phyloP scores from a whole-genome alignment of 148 eudicot genomes.

The Heliosperma pusillum region DNA sequence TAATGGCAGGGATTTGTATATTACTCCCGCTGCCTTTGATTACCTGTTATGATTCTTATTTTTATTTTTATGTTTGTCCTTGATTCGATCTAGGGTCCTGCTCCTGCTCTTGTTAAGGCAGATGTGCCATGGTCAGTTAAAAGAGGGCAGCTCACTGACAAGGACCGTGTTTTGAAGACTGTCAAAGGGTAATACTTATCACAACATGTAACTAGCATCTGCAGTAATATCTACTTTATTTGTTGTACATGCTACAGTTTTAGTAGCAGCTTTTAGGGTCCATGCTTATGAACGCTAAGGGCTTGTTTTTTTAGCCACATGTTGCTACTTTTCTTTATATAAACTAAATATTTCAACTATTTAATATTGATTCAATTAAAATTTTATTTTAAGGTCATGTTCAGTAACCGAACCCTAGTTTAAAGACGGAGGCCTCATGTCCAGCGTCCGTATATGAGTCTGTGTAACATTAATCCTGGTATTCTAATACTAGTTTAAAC shows the following conservation, averaged over 20 bases:
- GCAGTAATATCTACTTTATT: background rate
- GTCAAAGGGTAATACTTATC: slow-evolving; percentile 70
- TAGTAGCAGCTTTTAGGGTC: background rate
- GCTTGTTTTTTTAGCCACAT: background rate
- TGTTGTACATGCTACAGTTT: background rate
- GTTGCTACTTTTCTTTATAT: too few species aligned
- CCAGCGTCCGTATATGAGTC: background rate
- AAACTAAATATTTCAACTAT: too few species aligned
- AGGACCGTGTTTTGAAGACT: slow-evolving; percentile 87
- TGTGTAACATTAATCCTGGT: background rate
- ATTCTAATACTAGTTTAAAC: background rate
- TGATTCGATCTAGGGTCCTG: slow-evolving; percentile 48
- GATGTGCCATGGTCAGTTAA: slow-evolving; percentile 91
- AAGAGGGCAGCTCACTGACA: slow-evolving; percentile 71
- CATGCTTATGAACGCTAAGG: background rate
- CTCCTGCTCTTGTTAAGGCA: slow-evolving; percentile 79
- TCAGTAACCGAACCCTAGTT: too few species aligned
- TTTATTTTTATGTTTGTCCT: background rate
- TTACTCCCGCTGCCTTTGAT: background rate
- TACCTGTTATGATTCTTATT: background rate
- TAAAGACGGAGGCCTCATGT: too few species aligned
- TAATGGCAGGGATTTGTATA: background rate
- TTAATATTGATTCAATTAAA: too few species aligned
- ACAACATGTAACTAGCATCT: background rate
- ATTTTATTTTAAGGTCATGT: too few species aligned